These are phyloP conservation scores for Monilinia fructigena DNA, from an alignment of 2,329 filamentous ascomycete genomes.

Conservation along the genomic window DNA sequence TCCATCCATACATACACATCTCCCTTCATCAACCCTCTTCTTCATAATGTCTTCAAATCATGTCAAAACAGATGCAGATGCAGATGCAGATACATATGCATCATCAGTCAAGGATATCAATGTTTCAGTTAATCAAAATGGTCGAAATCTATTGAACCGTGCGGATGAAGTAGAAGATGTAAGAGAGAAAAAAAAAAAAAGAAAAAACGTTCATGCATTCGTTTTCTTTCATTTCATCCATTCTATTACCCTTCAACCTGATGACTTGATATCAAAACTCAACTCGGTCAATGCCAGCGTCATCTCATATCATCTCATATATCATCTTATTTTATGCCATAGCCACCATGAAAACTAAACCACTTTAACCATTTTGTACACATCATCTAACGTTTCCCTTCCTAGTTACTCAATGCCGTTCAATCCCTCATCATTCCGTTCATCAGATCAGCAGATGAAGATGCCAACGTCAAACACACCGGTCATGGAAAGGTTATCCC, in stretches of 20 bases:
- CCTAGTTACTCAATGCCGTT: slow-evolving; percentile 67
- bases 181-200: slow-evolving; percentile 34
- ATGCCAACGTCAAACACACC: slow-evolving; percentile 53
- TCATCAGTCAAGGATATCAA: slow-evolving; percentile 26
- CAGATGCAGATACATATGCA: no score
- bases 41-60: slow-evolving; percentile 18
- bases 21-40: background rate
- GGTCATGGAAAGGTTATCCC: slow-evolving; percentile 50
- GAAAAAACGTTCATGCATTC: background rate
- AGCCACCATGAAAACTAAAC: background rate
- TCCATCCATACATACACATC: no score
- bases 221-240: background rate
- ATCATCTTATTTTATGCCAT: slow-evolving; percentile 1
- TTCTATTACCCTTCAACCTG: background rate
- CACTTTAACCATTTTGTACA: background rate
- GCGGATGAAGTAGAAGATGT: slow-evolving; percentile 50
- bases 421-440: slow-evolving; percentile 68
- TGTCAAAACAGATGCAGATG: background rate
- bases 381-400: slow-evolving; percentile 25
- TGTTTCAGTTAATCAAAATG: background rate
- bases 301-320: no score
- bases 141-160: slow-evolving; percentile 37
- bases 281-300: background rate
- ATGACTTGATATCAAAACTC: background rate
- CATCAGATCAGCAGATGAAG: slow-evolving; percentile 66